Evolutionary conservation across 805 yeast species (phyloP).

Genomic region (Ogataea zsoltii): DNA sequence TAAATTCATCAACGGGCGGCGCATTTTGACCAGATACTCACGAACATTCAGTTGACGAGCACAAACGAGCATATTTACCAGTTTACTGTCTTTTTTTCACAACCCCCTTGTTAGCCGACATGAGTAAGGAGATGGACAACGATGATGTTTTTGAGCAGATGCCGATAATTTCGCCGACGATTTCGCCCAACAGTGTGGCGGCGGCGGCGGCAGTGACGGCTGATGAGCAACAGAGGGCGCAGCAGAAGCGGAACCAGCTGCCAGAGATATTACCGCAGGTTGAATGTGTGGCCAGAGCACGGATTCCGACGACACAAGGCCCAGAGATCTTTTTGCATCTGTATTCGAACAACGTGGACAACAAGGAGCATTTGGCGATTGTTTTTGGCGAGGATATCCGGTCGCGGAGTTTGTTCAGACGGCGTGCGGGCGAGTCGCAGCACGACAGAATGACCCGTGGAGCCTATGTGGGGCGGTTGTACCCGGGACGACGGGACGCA

Average conservation of each 20-base stretch:
- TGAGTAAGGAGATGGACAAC: slow-evolving; percentile 1
- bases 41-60: background rate
- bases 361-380: slow-evolving; percentile 94
- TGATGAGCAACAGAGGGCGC: slow-evolving; percentile 5
- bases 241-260: slow-evolving; percentile 39
- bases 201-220: slow-evolving; percentile 9
- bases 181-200: slow-evolving; percentile 32
- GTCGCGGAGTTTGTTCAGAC: slow-evolving; percentile 67
- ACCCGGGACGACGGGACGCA: slow-evolving; percentile 80
- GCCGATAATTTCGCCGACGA: slow-evolving; percentile 43
- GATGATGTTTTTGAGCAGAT: slow-evolving; percentile 35
- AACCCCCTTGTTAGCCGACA: slow-evolving; percentile 1
- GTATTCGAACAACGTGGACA: slow-evolving; percentile 81
- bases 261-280: slow-evolving; percentile 71
- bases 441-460: slow-evolving; percentile 98
- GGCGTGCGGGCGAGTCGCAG: slow-evolving; percentile 72
- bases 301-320: slow-evolving; percentile 95
- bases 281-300: slow-evolving; percentile 86
- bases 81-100: too few species aligned
- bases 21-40: background rate
- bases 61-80: too few species aligned
- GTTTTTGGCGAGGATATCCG: slow-evolving; percentile 93
- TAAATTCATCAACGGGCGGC: background rate
- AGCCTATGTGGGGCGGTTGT: slow-evolving; percentile 87
- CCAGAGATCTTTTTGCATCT: slow-evolving; percentile 91